Percentiles rank a stretch among this genome's conserved stretches.
phyloP scores from a whole-genome alignment of 2,329 filamentous ascomycete species.

The Aspergillus tanneri region DNA sequence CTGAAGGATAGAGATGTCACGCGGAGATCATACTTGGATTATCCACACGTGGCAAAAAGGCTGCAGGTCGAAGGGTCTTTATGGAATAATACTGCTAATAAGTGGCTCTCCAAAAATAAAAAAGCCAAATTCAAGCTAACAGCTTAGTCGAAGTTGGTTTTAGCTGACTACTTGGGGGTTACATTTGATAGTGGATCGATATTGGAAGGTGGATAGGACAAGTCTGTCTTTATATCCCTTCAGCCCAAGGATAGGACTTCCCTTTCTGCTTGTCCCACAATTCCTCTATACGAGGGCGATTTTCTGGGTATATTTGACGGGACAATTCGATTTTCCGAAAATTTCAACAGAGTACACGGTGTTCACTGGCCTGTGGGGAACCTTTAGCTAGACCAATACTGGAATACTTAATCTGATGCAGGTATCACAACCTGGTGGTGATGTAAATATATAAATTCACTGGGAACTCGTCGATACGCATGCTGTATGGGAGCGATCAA shows the following conservation, averaged over 20 bases:
- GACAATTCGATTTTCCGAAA: too few relatives aligned
- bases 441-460: background rate
- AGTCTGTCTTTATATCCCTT: background rate
- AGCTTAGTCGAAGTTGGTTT: background rate
- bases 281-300: background rate
- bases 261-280: background rate
- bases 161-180: background rate
- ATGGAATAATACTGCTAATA: constrained; percentile 17
- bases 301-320: too few relatives aligned
- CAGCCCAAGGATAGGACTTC: background rate
- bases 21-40: constrained; percentile 7
- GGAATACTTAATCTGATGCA: background rate
- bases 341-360: background rate
- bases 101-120: constrained; percentile 13
- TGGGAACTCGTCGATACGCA: background rate
- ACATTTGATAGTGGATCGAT: background rate
- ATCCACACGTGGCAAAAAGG: constrained; percentile 12
- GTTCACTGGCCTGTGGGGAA: background rate
- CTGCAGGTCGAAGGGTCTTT: constrained; percentile 6
- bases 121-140: background rate
- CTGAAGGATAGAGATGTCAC: constrained; percentile 12
- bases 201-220: background rate
- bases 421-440: background rate
- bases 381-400: background rate
- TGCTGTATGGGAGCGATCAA: background rate